Base-by-base conservation (phyloP, 2,329 filamentous ascomycete genomes). In the Hypoxylon sp. region DNA sequence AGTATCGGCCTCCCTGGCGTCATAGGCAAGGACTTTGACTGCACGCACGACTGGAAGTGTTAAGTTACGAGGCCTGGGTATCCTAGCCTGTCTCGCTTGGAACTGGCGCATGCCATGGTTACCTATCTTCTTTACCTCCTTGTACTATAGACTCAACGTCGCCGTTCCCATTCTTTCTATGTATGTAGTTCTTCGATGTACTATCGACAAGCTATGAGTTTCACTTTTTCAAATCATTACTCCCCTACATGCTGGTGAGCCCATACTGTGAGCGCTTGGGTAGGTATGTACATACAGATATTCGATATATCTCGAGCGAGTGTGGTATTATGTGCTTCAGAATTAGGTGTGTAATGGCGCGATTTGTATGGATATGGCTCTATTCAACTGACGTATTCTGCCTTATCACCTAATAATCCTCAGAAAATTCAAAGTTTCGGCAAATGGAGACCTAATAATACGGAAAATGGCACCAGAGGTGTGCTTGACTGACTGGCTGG, bases 31-130 rank as follows among this genome's bases (percentile, higher is more conserved):
- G 52, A 63, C 24, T 56, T 63, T 14, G 17, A 35, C 37, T 61
- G 58, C 48, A 54, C 50, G 10, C 58, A 61, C 8, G 58, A 61
- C 29, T 61, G 48, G 48, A 13, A 47, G 13, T 61, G 58, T 17
- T 56, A n/a, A 46, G 9, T 26, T 14, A 4, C 3, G 26, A 19
- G 3, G 47, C 39, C 39, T 44, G 39, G 8, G 11, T 9, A 44
- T 22, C 3, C 6, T 31, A 9, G 29, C 9, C 8, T 9, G 29
- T 8, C 5, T 9, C 6, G 19, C 29, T 8, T 31, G 29, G 29
- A 31, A 31, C 29, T 17, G 9, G 9, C 8, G 17, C 17, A 22
- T 44, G 39, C 17, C 2, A 19, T 22, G 39, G 17, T n/a, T n/a
- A 11, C 11, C 14, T 44, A 11, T 22, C 14, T 44, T 8, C 17